Percentiles rank a stretch among this genome's conserved stretches.
These are phyloP conservation scores for Pueraria montana DNA, from an alignment of 306 rosid genomes.

Conservation along the genomic window DNA sequence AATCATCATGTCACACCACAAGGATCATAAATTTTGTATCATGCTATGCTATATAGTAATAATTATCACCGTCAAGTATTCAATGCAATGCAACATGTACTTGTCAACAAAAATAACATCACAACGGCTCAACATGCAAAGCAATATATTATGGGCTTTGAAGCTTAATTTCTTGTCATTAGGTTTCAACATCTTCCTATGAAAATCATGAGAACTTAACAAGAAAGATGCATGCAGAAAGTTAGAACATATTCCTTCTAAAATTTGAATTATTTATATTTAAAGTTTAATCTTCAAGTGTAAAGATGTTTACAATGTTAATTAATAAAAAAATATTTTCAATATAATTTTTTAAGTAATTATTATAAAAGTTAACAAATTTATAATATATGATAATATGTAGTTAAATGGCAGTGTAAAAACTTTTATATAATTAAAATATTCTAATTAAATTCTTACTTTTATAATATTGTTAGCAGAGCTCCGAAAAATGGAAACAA, in stretches of 20 bases:
- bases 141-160: not conserved
- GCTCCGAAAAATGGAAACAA: not conserved
- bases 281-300: not conserved
- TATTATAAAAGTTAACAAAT: too few species aligned
- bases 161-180: constrained; percentile 21
- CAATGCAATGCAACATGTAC: not conserved
- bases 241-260: not conserved
- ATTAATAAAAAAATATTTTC: too few species aligned
- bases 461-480: not conserved
- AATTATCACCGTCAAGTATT: not conserved
- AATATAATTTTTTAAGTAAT: too few species aligned
- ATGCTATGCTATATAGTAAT: not conserved
- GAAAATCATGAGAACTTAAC: not conserved
- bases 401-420: not conserved
- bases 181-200: not conserved
- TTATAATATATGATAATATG: not conserved
- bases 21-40: not conserved
- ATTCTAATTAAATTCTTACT: not conserved
- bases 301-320: not conserved
- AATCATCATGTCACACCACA: not conserved
- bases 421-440: too few species aligned
- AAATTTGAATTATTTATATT: not conserved
- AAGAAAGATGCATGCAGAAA: not conserved
- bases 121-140: not conserved
- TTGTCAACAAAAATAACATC: not conserved